Evolutionary conservation across 2,329 filamentous ascomycete genomes (phyloP).

Genomic region (Hymenoscyphus albidus): DNA sequence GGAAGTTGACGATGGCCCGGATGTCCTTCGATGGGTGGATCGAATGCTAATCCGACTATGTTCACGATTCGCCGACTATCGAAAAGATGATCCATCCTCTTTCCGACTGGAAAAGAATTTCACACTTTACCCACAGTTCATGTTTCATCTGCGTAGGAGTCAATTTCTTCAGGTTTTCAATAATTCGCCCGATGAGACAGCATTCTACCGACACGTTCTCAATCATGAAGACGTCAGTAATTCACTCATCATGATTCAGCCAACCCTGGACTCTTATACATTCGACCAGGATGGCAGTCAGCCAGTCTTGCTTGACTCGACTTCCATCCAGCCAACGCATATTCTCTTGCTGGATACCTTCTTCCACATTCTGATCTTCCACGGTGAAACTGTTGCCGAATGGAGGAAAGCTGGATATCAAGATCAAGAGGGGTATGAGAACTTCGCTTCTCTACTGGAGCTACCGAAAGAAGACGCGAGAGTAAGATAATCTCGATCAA

Average conservation of each 20-base stretch:
- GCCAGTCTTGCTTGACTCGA: constrained; percentile 92
- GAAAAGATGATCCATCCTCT: constrained; percentile 95
- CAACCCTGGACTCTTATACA: constrained; percentile 93
- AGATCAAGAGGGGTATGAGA: constrained; percentile 96
- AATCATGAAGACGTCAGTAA: constrained; percentile 97
- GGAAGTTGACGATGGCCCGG: constrained; percentile 96
- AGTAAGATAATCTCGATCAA: constrained; percentile 48
- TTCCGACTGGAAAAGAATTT: constrained; percentile 99
- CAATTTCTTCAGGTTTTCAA: constrained; percentile 99
- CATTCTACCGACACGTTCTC: constrained; percentile 96
- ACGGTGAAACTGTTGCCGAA: constrained; percentile 95
- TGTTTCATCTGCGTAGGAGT: constrained; percentile 96
- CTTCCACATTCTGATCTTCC: constrained; percentile 99
- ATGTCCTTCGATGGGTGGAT: constrained; percentile 96
- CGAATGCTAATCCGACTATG: constrained; percentile 96
- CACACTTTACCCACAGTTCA: constrained; percentile 97
- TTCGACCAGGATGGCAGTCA: constrained; percentile 92
- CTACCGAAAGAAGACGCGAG: constrained; percentile 95
- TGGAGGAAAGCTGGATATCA: constrained; percentile 99
- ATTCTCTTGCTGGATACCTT: constrained; percentile 95
- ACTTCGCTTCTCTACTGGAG: constrained; percentile 83
- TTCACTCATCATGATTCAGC: constrained; percentile 97
- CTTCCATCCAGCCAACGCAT: constrained; percentile 91
- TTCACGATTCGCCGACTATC: constrained; percentile 94
- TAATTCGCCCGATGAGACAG: constrained; percentile 97